These are phyloP conservation scores for Trapa incisa DNA, from an alignment of 345 rosid genomes.

Conservation along the genomic window DNA sequence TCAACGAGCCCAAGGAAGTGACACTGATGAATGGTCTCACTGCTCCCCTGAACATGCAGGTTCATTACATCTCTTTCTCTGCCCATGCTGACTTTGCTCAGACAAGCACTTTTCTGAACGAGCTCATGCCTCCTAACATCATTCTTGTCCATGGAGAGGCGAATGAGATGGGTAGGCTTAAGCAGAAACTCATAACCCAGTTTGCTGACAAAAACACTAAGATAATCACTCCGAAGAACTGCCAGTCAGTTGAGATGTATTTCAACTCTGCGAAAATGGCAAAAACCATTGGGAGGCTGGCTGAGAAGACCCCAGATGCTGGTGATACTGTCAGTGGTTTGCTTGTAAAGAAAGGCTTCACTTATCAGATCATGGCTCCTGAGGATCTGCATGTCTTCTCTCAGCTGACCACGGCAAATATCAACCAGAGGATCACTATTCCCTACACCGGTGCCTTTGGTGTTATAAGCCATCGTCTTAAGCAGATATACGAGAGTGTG, in stretches of 20 bases:
- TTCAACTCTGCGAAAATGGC: slow-evolving; percentile 91
- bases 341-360: slow-evolving; percentile 84
- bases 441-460: slow-evolving; percentile 74
- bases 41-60: slow-evolving; percentile 82
- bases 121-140: slow-evolving; percentile 90
- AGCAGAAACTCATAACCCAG: slow-evolving; percentile 68
- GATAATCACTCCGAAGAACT: slow-evolving; percentile 78
- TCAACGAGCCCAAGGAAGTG: slow-evolving; percentile 85
- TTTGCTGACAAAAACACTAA: slow-evolving; percentile 69
- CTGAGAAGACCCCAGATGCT: slow-evolving; percentile 65
- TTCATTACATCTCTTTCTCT: slow-evolving; percentile 85
- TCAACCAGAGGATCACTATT: slow-evolving; percentile 72
- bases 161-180: slow-evolving; percentile 88
- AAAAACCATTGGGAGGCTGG: slow-evolving; percentile 74
- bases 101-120: slow-evolving; percentile 84
- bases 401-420: slow-evolving; percentile 73
- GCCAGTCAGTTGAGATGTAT: slow-evolving; percentile 76
- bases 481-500: slow-evolving; percentile 70
- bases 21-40: slow-evolving; percentile 85
- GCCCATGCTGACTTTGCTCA: slow-evolving; percentile 96
- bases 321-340: slow-evolving; percentile 75
- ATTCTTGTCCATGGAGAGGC: slow-evolving; percentile 93
- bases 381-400: slow-evolving; percentile 94
- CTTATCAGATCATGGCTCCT: slow-evolving; percentile 94
- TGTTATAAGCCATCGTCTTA: slow-evolving; percentile 65